Percentiles rank a stretch among this genome's conserved stretches.
These are phyloP conservation scores for Jaenimonas drosophilae DNA, from an alignment of 208 protist genomes.

Conservation along the genomic window DNA sequence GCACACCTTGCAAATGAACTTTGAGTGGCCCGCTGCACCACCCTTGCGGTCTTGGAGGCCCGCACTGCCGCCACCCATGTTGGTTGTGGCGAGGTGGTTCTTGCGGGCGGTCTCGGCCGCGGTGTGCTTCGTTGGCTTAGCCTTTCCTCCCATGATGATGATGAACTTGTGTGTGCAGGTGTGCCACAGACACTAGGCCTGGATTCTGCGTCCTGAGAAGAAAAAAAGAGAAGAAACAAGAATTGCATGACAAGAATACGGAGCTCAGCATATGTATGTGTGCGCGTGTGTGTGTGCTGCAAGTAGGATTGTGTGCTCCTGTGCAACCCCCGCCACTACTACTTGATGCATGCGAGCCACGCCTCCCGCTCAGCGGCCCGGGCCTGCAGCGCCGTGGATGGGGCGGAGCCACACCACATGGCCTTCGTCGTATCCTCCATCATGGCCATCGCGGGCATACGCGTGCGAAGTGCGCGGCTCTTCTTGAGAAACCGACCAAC, in stretches of 20 bases:
- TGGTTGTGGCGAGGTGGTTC: conserved; percentile 48
- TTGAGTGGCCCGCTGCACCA: conserved; percentile 37
- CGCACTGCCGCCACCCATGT: conserved; percentile 54
- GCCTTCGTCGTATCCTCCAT: no score
- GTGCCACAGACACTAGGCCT: neutral
- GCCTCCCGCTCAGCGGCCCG: no score
- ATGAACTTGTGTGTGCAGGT: neutral
- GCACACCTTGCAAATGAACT: conserved; percentile 54
- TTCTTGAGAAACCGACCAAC: no score
- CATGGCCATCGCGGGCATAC: no score
- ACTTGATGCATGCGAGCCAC: no score
- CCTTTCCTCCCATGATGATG: conserved; percentile 56
- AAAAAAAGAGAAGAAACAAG: conserved; percentile 4
- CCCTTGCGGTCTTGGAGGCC: conserved; percentile 57
- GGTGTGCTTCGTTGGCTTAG: conserved; percentile 75
- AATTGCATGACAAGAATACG: neutral
- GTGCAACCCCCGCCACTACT: no score
- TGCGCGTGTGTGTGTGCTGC: no score
- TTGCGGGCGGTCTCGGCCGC: conserved; percentile 53
- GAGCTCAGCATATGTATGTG: neutral
- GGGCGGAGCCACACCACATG: no score
- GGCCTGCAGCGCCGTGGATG: no score
- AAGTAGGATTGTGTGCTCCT: no score
- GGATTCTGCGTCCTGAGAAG: neutral
- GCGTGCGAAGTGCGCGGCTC: no score